Conservation (phyloP, 2,329 filamentous ascomycete species). For the Claviceps spartinae region DNA sequence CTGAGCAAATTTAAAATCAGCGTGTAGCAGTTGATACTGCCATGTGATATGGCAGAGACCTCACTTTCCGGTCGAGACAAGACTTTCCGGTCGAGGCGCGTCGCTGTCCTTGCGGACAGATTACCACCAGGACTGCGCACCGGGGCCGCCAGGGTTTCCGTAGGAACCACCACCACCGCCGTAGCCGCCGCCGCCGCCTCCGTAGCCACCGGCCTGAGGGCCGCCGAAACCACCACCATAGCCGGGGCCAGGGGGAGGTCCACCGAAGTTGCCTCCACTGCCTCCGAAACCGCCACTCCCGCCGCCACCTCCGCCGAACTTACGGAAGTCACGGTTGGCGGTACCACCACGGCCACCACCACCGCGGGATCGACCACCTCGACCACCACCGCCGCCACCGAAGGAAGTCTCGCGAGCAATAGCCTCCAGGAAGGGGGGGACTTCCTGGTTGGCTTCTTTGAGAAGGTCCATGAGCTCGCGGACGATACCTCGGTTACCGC, state of each 20-base stretch:
- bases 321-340: slow-evolving; percentile 82
- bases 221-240: slow-evolving; percentile 24
- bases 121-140: slow-evolving; percentile 55
- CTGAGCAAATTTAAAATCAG: not conserved
- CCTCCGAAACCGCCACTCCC: slow-evolving; percentile 26
- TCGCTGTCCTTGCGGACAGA: not conserved
- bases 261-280: slow-evolving; percentile 21
- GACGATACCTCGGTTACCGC: slow-evolving; percentile 94
- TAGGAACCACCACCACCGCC: slow-evolving; percentile 31
- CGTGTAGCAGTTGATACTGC: slow-evolving; percentile 7
- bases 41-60: not conserved
- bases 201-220: slow-evolving; percentile 24
- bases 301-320: slow-evolving; percentile 48
- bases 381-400: slow-evolving; percentile 46
- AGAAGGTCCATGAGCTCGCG: slow-evolving; percentile 93
- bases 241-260: slow-evolving; percentile 18
- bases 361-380: slow-evolving; percentile 38
- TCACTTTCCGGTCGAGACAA: not conserved
- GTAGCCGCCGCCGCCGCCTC: slow-evolving; percentile 28
- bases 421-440: slow-evolving; percentile 87
- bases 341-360: slow-evolving; percentile 51
- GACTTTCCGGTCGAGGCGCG: not conserved
- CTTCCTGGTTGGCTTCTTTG: slow-evolving; percentile 97
- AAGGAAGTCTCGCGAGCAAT: slow-evolving; percentile 91
- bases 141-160: slow-evolving; percentile 56